Evolutionary conservation across 208 protist species (phyloP).

Genomic region (Leptomonas pyrrhocoris): DNA sequence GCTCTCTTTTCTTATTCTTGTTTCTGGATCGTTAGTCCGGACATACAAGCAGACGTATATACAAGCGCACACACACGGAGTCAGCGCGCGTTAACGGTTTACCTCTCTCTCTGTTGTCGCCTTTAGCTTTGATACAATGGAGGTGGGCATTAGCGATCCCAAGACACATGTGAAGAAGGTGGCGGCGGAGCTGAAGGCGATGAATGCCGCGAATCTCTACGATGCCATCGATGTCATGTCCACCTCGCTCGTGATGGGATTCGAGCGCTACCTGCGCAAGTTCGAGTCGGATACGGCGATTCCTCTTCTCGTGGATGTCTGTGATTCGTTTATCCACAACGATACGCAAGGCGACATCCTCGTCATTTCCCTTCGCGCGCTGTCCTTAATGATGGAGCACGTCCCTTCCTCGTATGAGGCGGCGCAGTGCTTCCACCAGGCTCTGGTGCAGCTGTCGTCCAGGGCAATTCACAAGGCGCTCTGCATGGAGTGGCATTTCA

Average conservation of each 20-base stretch:
- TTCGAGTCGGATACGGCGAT: slow-evolving; percentile 70
- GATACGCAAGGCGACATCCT: slow-evolving; percentile 58
- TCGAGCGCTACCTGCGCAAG: slow-evolving; percentile 75
- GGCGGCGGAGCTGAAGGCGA: slow-evolving; percentile 34
- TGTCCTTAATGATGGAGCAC: slow-evolving; percentile 86
- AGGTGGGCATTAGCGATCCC: slow-evolving; percentile 35
- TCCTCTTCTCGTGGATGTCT: slow-evolving; percentile 54
- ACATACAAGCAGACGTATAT: too few species aligned
- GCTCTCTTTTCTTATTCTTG: background rate
- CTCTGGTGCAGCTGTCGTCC: slow-evolving; percentile 50
- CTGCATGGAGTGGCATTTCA: slow-evolving; percentile 57
- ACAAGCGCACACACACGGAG: too few species aligned
- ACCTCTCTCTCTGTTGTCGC: slow-evolving; percentile 6
- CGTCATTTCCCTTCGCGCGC: slow-evolving; percentile 65
- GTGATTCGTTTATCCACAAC: slow-evolving; percentile 39
- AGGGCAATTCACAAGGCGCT: slow-evolving; percentile 59
- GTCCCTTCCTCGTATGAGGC: slow-evolving; percentile 76
- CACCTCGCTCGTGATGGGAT: slow-evolving; percentile 84
- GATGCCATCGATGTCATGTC: slow-evolving; percentile 58
- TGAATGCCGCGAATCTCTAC: slow-evolving; percentile 47
- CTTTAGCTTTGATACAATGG: slow-evolving; percentile 30
- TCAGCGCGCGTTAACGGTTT: background rate
- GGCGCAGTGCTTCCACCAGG: slow-evolving; percentile 49
- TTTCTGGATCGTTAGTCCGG: too few species aligned
- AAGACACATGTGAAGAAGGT: slow-evolving; percentile 66